Conservation (phyloP, 1,284 basidiomycete genomes). For the Puccinia polysora region DNA sequence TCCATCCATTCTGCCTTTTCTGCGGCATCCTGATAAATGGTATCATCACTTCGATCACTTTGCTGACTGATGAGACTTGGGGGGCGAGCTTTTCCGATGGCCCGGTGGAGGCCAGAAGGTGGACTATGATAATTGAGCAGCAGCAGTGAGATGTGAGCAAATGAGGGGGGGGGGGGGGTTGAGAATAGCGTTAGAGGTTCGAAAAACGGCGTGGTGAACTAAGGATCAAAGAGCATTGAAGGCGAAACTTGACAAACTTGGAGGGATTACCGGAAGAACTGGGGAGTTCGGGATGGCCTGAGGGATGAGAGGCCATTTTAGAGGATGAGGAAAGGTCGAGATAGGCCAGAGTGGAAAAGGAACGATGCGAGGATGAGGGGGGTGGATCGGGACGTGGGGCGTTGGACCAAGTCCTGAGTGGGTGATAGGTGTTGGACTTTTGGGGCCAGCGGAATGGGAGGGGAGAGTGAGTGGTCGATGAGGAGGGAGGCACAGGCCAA, state of each 20-base stretch:
- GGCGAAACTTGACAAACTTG: no score
- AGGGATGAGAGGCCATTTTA: not conserved
- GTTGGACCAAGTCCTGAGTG: slow-evolving; percentile 6
- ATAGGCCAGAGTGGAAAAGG: slow-evolving; percentile 10
- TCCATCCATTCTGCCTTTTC: slow-evolving; percentile 34
- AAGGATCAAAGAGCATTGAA: no score
- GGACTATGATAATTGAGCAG: no score
- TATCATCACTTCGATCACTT: slow-evolving; percentile 2
- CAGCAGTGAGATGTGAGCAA: no score
- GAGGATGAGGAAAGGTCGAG: not conserved
- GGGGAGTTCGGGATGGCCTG: no score
- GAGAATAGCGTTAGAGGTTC: no score
- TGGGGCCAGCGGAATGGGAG: not conserved
- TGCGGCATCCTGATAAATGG: slow-evolving; percentile 19
- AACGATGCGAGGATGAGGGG: not conserved
- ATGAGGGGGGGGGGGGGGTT: no score
- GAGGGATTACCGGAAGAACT: no score
- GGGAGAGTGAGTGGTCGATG: not conserved
- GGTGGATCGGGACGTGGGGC: slow-evolving; percentile 2
- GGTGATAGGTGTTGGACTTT: slow-evolving; percentile 15
- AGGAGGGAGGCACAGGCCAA: slow-evolving; percentile 17
- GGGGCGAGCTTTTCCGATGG: not conserved
- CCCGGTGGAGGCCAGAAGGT: not conserved
- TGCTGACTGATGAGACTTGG: not conserved
- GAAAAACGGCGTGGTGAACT: no score